phyloP scores from a whole-genome alignment of 768 basidiomycete genomes.

The Tricholoma terreum region DNA sequence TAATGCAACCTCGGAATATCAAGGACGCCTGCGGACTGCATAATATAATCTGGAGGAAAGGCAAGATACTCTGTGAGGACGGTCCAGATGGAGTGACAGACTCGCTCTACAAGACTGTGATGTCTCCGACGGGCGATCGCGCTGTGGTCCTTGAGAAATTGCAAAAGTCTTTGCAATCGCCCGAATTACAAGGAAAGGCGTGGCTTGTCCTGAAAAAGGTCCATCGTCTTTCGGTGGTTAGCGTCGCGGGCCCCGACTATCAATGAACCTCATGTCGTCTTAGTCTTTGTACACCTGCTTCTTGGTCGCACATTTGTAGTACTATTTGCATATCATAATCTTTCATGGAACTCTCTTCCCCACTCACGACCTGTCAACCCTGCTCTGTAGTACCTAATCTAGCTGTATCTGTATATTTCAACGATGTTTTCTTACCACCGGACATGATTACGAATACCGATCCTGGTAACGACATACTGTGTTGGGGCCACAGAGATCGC shows the following conservation, averaged over 20 bases:
- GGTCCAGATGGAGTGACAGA: neutral
- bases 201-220: neutral
- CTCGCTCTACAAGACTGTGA: neutral
- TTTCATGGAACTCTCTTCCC: too few relatives aligned
- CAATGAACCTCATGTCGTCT: neutral
- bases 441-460: too few relatives aligned
- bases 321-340: neutral
- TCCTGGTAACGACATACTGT: too few relatives aligned
- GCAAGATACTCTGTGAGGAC: neutral
- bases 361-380: too few relatives aligned
- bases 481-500: too few relatives aligned
- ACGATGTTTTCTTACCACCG: too few relatives aligned
- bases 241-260: neutral
- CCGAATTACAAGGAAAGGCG: neutral
- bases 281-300: neutral
- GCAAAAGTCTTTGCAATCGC: neutral
- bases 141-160: neutral
- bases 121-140: neutral
- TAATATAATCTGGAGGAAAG: neutral
- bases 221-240: neutral
- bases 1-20: slow-evolving; percentile 19
- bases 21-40: slow-evolving; percentile 19
- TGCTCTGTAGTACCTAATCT: too few relatives aligned
- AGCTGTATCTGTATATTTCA: too few relatives aligned
- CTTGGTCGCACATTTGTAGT: neutral